Percentiles rank a stretch among this genome's conserved stretches.
Conservation (phyloP, 2,329 filamentous ascomycete species). For the Pezicula neosporulosa region DNA sequence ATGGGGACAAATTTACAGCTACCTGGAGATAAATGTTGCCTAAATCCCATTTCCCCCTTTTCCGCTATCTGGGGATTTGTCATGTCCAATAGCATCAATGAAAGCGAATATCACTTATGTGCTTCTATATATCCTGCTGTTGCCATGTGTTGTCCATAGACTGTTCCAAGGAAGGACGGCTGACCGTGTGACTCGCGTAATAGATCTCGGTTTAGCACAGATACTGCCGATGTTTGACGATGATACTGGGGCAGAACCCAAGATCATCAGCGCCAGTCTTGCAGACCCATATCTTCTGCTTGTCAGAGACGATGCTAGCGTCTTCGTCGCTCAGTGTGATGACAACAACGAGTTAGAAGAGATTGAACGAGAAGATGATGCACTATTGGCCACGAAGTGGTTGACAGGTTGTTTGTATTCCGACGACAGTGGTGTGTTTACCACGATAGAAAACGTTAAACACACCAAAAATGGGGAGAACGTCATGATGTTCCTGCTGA, state of each 20-base stretch:
- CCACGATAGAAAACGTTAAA: conserved; percentile 36
- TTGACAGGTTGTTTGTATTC: conserved; percentile 78
- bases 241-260: conserved; percentile 76
- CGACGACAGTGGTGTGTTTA: conserved; percentile 58
- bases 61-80: conserved; percentile 28
- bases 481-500: conserved; percentile 74
- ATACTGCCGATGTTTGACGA: conserved; percentile 93
- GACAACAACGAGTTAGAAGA: conserved; percentile 83
- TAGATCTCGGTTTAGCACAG: conserved; percentile 82
- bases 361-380: conserved; percentile 59
- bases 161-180: conserved; percentile 5
- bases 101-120: conserved; percentile 28
- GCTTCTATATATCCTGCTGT: conserved; percentile 23
- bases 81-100: conserved; percentile 37
- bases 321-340: conserved; percentile 76
- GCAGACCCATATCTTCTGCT: conserved; percentile 83
- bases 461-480: conserved; percentile 39
- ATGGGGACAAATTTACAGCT: conserved; percentile 10
- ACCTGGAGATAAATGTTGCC: conserved; percentile 1
- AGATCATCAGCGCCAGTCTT: conserved; percentile 78
- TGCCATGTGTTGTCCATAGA: conserved; percentile 12
- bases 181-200: conserved; percentile 11
- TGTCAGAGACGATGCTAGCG: conserved; percentile 77
- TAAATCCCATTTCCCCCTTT: conserved; percentile 15
- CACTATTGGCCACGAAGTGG: conserved; percentile 66